Evolutionary conservation across 305 asterid genomes (phyloP), one percentile per base, ranked within the genome.

Genomic region (Fraxinus nigra): DNA sequence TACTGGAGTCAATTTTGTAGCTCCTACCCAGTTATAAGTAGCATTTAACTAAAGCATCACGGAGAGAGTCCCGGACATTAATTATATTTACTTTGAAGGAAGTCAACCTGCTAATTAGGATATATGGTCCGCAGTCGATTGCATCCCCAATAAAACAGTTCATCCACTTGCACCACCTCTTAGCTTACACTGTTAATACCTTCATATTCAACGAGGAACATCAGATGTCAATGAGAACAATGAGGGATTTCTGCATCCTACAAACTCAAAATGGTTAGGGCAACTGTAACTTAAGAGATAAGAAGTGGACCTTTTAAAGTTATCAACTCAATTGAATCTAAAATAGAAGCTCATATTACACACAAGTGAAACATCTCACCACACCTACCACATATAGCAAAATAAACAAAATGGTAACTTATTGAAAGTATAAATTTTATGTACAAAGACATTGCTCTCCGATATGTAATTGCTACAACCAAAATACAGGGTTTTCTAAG

Each of bases 381-480:
- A 77, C 78, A 77, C 79, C 78, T 67, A 82, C 81, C 46, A 3
- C 33, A 18, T 54, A 85, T 78, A 69, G 61, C 83, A 72, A 81
- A 76, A 61, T 79, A 48, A 74, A 82, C 61, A 54, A 76, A 84
- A 87, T 75, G 82, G 81, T 84, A 83, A 87, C 87, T 88, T 92
- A 92, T 91, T 92, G 94, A 84, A 86, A 83, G 83, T 84, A 82
- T 82, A 88, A 89, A 84, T 87, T 88, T 93, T 56, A 92, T 95
- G 91, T 95, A 95, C 98, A 92, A 83, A 84, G 90, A 82, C 83
- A 81, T 77, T 84, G 88, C 85, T 86, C 90, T 85, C 89, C 82
- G 87, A 87, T 90, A 91, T 90, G 88, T 89, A 90, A 86, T 86
- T 87, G 86, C 93, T 92, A 93, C 88, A 91, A 89, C 79, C 89